phyloP scores from a whole-genome alignment of 1,284 basidiomycete species.

The Moesziomyces globuligerus region DNA sequence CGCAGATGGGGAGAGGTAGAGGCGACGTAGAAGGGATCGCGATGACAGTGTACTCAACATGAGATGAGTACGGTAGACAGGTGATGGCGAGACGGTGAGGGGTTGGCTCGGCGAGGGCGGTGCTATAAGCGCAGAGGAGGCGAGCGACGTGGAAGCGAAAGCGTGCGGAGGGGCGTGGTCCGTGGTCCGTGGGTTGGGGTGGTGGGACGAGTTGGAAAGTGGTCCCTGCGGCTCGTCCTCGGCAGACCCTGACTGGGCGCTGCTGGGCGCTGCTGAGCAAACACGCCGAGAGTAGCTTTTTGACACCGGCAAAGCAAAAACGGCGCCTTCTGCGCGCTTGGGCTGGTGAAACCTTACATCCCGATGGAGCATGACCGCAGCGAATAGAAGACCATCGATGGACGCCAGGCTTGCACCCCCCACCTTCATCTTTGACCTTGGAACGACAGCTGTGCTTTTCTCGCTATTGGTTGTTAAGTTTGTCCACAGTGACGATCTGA shows the following conservation, averaged over 20 bases:
- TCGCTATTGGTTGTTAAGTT: too few relatives aligned
- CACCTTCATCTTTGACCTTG: too few relatives aligned
- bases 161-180: background rate
- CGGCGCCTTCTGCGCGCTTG: too few relatives aligned
- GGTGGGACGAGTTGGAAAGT: background rate
- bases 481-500: background rate
- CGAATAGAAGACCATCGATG: background rate
- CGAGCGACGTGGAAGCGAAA: background rate
- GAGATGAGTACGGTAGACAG: slow-evolving; percentile 1
- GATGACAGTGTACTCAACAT: slow-evolving; percentile 28
- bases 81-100: background rate
- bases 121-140: background rate
- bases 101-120: background rate
- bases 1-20: slow-evolving; percentile 1
- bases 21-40: slow-evolving; percentile 8
- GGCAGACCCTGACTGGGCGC: background rate
- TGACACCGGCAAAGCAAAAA: background rate
- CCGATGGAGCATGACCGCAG: background rate
- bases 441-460: too few relatives aligned
- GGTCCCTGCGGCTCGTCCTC: background rate
- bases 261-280: too few relatives aligned
- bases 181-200: background rate
- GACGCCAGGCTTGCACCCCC: too few relatives aligned
- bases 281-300: background rate
- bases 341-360: background rate